phyloP scores from a whole-genome alignment of 2,329 filamentous ascomycete genomes.

The Herpotrichia juniperi region DNA sequence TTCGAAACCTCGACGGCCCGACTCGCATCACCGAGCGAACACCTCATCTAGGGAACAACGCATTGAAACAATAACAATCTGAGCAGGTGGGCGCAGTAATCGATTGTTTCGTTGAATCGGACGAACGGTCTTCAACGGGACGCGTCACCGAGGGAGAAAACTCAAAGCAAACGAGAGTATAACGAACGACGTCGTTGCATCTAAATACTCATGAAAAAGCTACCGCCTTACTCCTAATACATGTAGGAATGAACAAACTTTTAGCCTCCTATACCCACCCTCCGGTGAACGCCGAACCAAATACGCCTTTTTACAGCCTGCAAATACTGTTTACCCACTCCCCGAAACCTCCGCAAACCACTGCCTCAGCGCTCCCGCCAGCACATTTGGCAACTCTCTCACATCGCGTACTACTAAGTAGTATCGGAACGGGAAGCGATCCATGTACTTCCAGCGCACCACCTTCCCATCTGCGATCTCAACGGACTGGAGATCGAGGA shows the following conservation, averaged over 20 bases:
- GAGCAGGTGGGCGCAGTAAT: background rate
- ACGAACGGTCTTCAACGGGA: too few relatives aligned
- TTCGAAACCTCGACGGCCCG: background rate
- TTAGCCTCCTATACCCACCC: too few relatives aligned
- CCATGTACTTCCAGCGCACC: constrained; percentile 87
- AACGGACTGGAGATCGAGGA: constrained; percentile 87
- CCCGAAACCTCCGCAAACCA: constrained; percentile 84
- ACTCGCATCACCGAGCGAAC: background rate
- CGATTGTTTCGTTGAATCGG: too few relatives aligned
- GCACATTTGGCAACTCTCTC: constrained; percentile 83
- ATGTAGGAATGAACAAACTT: too few relatives aligned
- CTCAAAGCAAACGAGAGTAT: too few relatives aligned
- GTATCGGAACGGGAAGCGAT: constrained; percentile 95
- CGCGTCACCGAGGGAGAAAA: too few relatives aligned
- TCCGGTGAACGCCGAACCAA: too few relatives aligned
- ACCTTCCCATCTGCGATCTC: constrained; percentile 77
- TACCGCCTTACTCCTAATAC: too few relatives aligned
- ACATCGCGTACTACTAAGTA: constrained; percentile 95
- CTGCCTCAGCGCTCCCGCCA: constrained; percentile 87
- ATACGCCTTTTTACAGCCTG: too few relatives aligned
- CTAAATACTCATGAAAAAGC: too few relatives aligned
- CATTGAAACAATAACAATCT: background rate
- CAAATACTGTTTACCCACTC: constrained; percentile 20
- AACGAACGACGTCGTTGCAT: too few relatives aligned
- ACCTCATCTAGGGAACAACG: background rate